These are phyloP conservation scores for Tolypocladium capitatum DNA, from an alignment of 2,329 filamentous ascomycete genomes.

Conservation along the genomic window DNA sequence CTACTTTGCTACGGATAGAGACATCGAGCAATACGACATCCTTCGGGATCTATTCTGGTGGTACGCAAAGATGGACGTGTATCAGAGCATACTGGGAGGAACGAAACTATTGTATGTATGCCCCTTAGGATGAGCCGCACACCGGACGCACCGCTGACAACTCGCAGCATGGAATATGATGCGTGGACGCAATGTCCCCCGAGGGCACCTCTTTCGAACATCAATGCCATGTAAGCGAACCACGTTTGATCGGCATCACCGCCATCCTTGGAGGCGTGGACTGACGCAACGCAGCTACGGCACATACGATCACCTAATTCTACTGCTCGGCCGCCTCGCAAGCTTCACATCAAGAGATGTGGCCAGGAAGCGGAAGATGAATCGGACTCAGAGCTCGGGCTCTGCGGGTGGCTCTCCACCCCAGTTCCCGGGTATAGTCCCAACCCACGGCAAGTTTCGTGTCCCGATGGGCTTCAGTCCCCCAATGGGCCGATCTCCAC, in stretches of 20 bases:
- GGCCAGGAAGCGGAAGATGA: conserved; percentile 59
- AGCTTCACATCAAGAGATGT: conserved; percentile 70
- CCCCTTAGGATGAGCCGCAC: conserved; percentile 8
- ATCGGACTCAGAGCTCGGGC: conserved; percentile 15
- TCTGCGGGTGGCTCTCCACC: conserved; percentile 20
- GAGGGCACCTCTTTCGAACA: conserved; percentile 61
- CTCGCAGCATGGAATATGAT: conserved; percentile 58
- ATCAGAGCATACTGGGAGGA: conserved; percentile 79
- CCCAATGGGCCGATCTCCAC: conserved; percentile 29
- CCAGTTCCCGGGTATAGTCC: conserved; percentile 44
- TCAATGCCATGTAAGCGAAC: conserved; percentile 53
- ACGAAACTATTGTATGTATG: conserved; percentile 83
- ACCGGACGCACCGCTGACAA: conserved; percentile 8
- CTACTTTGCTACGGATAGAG: conserved; percentile 32
- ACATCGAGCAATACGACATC: conserved; percentile 69
- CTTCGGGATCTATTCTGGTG: conserved; percentile 88
- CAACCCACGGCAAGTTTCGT: conserved; percentile 33
- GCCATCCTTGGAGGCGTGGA: not conserved
- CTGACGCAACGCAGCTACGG: conserved; percentile 51
- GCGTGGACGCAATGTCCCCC: conserved; percentile 82
- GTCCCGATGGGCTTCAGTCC: conserved; percentile 43
- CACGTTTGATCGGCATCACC: not conserved
- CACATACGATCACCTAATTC: conserved; percentile 74
- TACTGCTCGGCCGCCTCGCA: conserved; percentile 67
- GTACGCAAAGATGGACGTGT: conserved; percentile 88